phyloP scores from a whole-genome alignment of 495 filamentous ascomycete genomes.

The Tuber brumale region DNA sequence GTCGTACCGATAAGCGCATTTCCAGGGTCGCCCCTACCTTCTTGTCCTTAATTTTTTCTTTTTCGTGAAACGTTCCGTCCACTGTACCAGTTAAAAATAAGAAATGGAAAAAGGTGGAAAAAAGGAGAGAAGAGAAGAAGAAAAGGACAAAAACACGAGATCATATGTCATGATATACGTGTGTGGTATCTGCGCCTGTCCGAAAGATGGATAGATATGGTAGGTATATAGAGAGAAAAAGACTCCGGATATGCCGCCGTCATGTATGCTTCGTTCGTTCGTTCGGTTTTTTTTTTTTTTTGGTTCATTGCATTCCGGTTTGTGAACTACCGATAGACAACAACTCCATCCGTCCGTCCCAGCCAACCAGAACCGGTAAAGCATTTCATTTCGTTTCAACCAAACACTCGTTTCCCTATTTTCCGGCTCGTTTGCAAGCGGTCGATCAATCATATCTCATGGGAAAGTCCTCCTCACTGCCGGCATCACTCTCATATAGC shows the following conservation, averaged over 20 bases:
- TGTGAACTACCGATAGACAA: neutral
- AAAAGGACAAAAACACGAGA: neutral
- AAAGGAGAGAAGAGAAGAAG: neutral
- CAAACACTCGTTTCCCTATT: neutral
- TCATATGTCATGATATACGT: neutral
- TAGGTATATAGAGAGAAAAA: neutral
- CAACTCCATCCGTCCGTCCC: neutral
- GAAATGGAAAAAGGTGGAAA: neutral
- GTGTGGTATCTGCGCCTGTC: constrained; percentile 3
- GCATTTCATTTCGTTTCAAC: neutral
- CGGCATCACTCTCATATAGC: constrained; percentile 28
- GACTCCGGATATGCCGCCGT: neutral
- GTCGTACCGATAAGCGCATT: neutral
- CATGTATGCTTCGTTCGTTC: neutral
- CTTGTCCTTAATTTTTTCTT: neutral
- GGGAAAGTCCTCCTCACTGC: constrained; percentile 33
- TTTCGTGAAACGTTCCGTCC: neutral
- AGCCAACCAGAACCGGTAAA: neutral
- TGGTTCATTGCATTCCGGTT: neutral
- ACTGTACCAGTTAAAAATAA: neutral
- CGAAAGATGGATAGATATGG: neutral
- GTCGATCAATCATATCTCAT: constrained; percentile 22
- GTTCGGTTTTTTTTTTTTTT: neutral
- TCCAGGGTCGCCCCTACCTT: neutral
- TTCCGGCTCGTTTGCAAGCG: neutral